A percentile compares a stretch with the other conserved stretches of the same genome.
Evolutionary conservation across 129 eudicot genomes (phyloP).

Genomic region (Centella asiatica): DNA sequence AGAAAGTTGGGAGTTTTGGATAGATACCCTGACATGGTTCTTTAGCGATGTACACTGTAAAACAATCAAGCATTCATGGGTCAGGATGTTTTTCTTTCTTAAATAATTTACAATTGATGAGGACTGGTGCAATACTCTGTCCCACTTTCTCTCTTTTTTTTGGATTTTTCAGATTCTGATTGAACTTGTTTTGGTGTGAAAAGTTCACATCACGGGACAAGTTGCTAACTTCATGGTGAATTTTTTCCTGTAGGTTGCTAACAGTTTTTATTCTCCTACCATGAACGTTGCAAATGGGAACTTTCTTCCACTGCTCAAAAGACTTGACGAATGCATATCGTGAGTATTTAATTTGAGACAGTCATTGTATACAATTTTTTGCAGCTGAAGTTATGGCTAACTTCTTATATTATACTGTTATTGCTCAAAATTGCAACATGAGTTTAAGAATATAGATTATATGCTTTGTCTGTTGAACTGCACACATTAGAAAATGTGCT

Average conservation of each 20-base stretch:
- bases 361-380: background rate
- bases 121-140: background rate
- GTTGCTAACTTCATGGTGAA: background rate
- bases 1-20: background rate
- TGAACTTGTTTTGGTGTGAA: no score
- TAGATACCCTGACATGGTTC: background rate
- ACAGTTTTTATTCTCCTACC: conserved; percentile 79
- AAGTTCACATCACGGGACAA: background rate
- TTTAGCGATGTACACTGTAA: background rate
- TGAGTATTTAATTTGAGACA: conserved; percentile 33
- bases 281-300: conserved; percentile 66
- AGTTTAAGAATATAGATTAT: no score
- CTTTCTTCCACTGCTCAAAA: conserved; percentile 77
- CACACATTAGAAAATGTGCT: background rate
- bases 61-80: background rate
- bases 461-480: no score
- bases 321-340: conserved; percentile 93
- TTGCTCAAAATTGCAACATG: background rate
- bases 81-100: background rate
- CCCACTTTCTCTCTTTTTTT: no score
- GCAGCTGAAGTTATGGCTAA: background rate
- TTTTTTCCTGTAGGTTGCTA: conserved; percentile 62
- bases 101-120: background rate
- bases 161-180: no score
- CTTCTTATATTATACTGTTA: background rate